A percentile compares a stretch with the other conserved stretches of the same genome.
Conservation (phyloP, 345 rosid genomes). For the Erucastrum elatum region DNA sequence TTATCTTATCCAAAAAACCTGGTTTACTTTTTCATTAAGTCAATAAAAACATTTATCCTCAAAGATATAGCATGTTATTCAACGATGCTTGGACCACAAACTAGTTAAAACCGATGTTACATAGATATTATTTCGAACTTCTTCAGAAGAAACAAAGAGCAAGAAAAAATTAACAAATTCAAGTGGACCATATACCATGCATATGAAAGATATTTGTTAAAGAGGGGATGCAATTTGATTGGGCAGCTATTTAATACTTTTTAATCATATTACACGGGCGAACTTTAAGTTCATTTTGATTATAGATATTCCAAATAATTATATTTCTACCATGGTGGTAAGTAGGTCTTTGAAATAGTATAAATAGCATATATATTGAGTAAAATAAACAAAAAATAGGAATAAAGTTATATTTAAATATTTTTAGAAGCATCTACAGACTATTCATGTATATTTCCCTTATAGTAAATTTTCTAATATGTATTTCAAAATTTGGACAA, state of each 20-base stretch:
- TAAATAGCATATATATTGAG: too few species aligned
- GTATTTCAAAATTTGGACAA: neutral
- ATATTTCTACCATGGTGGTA: neutral
- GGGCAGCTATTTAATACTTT: conserved; percentile 32
- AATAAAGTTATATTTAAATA: too few species aligned
- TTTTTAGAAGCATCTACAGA: neutral
- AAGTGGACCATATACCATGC: neutral
- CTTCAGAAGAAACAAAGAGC: conserved; percentile 11
- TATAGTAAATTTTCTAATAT: neutral
- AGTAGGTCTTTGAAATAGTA: neutral
- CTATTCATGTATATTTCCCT: neutral
- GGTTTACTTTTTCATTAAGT: conserved; percentile 9
- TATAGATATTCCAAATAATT: neutral
- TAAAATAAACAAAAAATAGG: too few species aligned
- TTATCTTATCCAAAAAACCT: neutral
- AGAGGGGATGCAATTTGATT: conserved; percentile 13
- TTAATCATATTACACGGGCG: neutral
- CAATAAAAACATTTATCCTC: conserved; percentile 22
- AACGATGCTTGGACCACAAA: conserved; percentile 17
- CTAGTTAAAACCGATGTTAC: neutral
- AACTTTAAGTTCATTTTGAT: conserved; percentile 2
- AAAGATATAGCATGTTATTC: neutral
- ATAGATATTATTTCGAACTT: neutral
- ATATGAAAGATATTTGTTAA: neutral
- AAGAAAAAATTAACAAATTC: neutral